phyloP scores from a whole-genome alignment of 1,284 basidiomycete species.

The Tetrapyrgos nigripes region DNA sequence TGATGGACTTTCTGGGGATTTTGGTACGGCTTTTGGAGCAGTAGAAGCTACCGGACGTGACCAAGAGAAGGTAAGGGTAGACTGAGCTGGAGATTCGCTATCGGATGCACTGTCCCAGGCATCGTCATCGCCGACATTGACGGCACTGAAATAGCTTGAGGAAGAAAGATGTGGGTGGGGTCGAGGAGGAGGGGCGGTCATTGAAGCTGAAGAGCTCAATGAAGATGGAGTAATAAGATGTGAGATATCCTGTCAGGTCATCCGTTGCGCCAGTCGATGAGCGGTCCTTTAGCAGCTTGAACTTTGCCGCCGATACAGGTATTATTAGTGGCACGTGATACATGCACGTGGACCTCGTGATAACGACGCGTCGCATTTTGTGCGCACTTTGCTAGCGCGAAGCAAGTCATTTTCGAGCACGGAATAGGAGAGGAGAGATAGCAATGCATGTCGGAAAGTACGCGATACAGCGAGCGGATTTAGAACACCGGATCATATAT shows the following conservation, averaged over 20 bases:
- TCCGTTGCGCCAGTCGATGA: too few species aligned
- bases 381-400: too few species aligned
- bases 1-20: slow-evolving; percentile 56
- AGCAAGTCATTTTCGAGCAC: too few species aligned
- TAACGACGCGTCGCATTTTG: neutral
- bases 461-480: too few species aligned
- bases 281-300: too few species aligned
- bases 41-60: slow-evolving; percentile 48
- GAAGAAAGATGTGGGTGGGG: slow-evolving; percentile 76
- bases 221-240: neutral
- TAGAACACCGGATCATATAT: too few species aligned
- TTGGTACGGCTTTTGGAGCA: slow-evolving; percentile 65
- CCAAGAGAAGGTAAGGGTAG: slow-evolving; percentile 55
- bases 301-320: too few species aligned
- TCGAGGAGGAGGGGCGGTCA: slow-evolving; percentile 75
- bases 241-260: too few species aligned
- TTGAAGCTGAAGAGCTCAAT: slow-evolving; percentile 31
- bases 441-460: too few species aligned
- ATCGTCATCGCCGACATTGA: slow-evolving; percentile 84
- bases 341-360: neutral
- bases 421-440: too few species aligned
- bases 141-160: slow-evolving; percentile 54
- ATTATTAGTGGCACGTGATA: too few species aligned
- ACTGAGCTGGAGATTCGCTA: slow-evolving; percentile 70
- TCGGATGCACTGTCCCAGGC: slow-evolving; percentile 91